A percentile compares a stretch with the other conserved stretches of the same genome.
Conservation (phyloP, 148 eudicot species). For the Vaccinium vitisidaea region DNA sequence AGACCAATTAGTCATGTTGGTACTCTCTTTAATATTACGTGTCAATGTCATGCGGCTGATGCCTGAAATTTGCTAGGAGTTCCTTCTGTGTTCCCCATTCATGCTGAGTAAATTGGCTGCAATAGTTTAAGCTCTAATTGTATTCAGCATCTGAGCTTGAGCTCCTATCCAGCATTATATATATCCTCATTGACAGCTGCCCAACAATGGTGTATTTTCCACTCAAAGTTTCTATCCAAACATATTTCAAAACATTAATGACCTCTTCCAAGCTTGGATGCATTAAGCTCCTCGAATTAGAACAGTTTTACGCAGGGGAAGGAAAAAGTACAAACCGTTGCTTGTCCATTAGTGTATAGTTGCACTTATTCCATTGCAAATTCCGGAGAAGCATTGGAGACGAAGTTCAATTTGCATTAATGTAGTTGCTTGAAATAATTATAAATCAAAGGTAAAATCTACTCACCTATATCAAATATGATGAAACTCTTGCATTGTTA, state of each 20-base stretch:
- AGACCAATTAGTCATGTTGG: neutral
- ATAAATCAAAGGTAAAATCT: too few species aligned
- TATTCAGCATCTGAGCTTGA: neutral
- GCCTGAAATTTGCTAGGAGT: neutral
- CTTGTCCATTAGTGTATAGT: neutral
- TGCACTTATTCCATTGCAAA: neutral
- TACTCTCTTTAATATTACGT: neutral
- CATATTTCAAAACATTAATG: neutral
- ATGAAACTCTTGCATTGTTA: neutral
- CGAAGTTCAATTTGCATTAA: neutral
- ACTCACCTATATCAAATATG: neutral
- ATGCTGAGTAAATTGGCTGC: neutral
- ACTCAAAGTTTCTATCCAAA: neutral
- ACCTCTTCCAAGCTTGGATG: slow-evolving; percentile 1
- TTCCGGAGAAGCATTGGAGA: neutral
- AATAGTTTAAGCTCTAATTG: neutral
- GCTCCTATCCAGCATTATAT: neutral
- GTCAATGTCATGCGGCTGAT: neutral
- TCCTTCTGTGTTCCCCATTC: neutral
- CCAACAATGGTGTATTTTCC: neutral
- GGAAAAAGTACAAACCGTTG: neutral
- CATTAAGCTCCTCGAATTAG: neutral
- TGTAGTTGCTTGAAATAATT: neutral
- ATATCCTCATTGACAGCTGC: too few species aligned
- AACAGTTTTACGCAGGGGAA: neutral